A percentile compares a stretch with the other conserved stretches of the same genome.
phyloP scores from a whole-genome alignment of 1,139 yeast species.

The Lodderomyces jiufengensis region DNA sequence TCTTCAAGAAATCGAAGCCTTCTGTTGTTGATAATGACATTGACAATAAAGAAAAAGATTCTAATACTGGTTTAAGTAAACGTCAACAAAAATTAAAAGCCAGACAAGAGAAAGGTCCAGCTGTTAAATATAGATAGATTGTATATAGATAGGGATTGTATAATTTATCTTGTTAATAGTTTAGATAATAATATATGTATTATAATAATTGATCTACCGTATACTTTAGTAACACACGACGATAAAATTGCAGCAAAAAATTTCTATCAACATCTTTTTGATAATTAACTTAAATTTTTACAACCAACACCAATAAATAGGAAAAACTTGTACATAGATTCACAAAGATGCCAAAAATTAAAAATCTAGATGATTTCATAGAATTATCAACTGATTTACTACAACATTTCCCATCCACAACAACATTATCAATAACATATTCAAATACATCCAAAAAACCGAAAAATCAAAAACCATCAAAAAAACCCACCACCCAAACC shows the following conservation, averaged over 20 bases:
- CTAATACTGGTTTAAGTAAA: slow-evolving; percentile 31
- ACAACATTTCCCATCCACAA: slow-evolving; percentile 36
- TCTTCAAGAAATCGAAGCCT: slow-evolving; percentile 14
- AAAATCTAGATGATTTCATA: slow-evolving; percentile 34
- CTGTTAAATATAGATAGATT: slow-evolving; percentile 23
- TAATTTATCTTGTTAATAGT: background rate
- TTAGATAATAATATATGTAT: too few relatives aligned
- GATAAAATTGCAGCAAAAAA: background rate
- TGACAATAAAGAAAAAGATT: background rate
- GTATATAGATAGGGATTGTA: background rate
- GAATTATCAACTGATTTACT: slow-evolving; percentile 31
- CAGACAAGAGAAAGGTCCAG: slow-evolving; percentile 37
- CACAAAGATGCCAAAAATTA: slow-evolving; percentile 13
- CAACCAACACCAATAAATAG: background rate
- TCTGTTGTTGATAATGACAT: background rate
- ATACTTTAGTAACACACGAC: too few relatives aligned
- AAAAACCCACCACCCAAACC: slow-evolving; percentile 15
- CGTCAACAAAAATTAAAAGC: slow-evolving; percentile 49
- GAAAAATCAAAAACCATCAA: slow-evolving; percentile 15
- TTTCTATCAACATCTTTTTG: background rate
- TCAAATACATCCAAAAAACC: slow-evolving; percentile 23
- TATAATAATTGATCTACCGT: background rate
- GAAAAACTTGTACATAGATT: background rate
- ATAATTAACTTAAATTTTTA: background rate
- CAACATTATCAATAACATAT: slow-evolving; percentile 40